Evolutionary conservation across 2,329 filamentous ascomycete species (phyloP).

Genomic region (Diaporthe caulivora): DNA sequence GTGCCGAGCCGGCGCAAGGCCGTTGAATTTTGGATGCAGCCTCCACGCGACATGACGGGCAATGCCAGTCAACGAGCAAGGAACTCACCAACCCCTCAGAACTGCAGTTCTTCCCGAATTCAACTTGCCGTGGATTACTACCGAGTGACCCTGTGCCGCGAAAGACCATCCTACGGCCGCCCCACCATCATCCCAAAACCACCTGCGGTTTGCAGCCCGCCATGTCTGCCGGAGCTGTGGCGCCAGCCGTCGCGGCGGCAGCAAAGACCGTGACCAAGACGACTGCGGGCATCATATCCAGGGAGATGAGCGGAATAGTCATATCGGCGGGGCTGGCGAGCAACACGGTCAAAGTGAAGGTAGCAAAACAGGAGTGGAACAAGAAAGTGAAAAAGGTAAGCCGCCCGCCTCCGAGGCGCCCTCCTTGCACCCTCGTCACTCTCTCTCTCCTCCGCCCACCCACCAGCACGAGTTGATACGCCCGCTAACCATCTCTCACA

Average conservation of each 20-base stretch:
- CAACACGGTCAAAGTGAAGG: conserved; percentile 82
- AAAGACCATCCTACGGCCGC: neutral
- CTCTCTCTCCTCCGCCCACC: neutral
- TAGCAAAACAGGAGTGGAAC: conserved; percentile 80
- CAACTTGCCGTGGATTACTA: neutral
- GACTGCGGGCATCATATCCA: neutral
- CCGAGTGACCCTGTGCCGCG: neutral
- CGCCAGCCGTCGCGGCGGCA: conserved; percentile 22
- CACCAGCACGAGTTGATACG: neutral
- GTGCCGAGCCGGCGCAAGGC: conserved; percentile 27
- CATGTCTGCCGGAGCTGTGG: conserved; percentile 32
- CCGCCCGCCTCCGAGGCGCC: neutral
- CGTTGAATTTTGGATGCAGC: conserved; percentile 26
- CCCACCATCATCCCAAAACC: neutral
- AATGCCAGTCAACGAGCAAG: neutral
- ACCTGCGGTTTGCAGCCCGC: neutral
- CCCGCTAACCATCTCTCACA: conserved; percentile 2
- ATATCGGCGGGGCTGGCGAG: conserved; percentile 83
- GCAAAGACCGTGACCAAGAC: conserved; percentile 23
- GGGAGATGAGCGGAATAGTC: conserved; percentile 69
- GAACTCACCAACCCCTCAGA: neutral
- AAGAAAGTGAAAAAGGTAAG: conserved; percentile 77
- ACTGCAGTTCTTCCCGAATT: neutral
- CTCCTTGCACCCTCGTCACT: too few relatives aligned
- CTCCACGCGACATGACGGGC: conserved; percentile 7